Evolutionary conservation across 345 rosid genomes (phyloP).

Genomic region (Rhodamnia rubescens): DNA sequence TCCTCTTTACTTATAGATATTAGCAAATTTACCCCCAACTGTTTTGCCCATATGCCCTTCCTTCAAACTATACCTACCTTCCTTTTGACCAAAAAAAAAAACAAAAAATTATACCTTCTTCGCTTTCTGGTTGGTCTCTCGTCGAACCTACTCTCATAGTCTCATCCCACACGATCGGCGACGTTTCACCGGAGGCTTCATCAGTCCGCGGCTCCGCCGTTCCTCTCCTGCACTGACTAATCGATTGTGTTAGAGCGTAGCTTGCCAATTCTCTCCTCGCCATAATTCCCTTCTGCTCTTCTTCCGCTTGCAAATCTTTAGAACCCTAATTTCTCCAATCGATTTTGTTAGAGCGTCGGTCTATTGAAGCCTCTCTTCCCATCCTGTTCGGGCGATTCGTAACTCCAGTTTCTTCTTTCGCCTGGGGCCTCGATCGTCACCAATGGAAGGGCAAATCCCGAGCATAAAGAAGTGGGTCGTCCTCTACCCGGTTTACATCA

Average conservation of each 20-base stretch:
- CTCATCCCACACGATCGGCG: not conserved
- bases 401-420: not conserved
- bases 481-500: constrained; percentile 80
- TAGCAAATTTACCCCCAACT: not conserved
- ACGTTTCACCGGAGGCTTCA: not conserved
- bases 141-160: not conserved
- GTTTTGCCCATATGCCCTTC: not conserved
- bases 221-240: not conserved
- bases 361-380: too few species aligned
- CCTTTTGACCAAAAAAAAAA: too few species aligned
- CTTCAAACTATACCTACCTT: not conserved
- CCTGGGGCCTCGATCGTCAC: not conserved
- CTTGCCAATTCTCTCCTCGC: not conserved
- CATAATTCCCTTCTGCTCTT: not conserved
- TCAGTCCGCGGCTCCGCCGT: not conserved
- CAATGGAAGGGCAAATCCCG: constrained; percentile 34
- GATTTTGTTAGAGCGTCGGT: not conserved
- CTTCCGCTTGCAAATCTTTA: not conserved
- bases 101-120: too few species aligned
- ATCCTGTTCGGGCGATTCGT: too few species aligned
- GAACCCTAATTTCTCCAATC: not conserved
- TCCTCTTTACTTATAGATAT: too few species aligned
- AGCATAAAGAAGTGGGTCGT: constrained; percentile 67
- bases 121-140: too few species aligned
- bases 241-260: not conserved